Conservation (phyloP, 192 early-diverging fungal genomes). For the Dissophora globulifera region DNA sequence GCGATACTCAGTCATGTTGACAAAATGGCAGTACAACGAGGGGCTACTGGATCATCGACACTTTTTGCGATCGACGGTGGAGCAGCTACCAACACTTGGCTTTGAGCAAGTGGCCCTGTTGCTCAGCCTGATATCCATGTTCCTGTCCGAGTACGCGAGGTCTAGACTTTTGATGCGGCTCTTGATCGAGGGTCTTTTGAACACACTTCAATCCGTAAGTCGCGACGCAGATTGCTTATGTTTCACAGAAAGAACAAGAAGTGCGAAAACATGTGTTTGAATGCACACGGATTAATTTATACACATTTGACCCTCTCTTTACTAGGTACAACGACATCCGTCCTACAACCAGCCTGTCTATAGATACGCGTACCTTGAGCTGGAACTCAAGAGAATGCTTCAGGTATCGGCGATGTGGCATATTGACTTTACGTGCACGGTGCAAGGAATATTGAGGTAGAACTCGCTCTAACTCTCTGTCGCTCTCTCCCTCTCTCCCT, state of each 20-base stretch:
- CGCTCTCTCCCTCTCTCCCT: too few species aligned
- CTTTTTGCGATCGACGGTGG: constrained; percentile 61
- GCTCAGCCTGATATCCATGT: constrained; percentile 61
- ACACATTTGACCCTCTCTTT: neutral
- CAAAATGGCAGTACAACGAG: constrained; percentile 68
- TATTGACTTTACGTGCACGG: too few species aligned
- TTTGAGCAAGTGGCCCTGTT: constrained; percentile 57
- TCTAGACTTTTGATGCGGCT: constrained; percentile 63
- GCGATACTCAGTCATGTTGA: constrained; percentile 60
- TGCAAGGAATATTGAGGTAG: too few species aligned
- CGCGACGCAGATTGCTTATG: too few species aligned
- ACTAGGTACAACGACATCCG: constrained; percentile 34
- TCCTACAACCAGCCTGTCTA: constrained; percentile 34
- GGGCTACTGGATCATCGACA: constrained; percentile 62
- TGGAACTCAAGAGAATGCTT: constrained; percentile 60
- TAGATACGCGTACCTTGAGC: constrained; percentile 55
- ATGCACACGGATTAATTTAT: too few species aligned
- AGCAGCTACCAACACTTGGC: constrained; percentile 46
- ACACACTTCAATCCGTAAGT: constrained; percentile 59
- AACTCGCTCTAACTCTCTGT: too few species aligned
- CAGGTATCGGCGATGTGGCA: too few species aligned
- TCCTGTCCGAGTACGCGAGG: constrained; percentile 61
- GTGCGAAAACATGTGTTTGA: too few species aligned
- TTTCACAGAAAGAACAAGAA: too few species aligned
- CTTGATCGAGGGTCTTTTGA: constrained; percentile 63